phyloP scores from a whole-genome alignment of 306 rosid genomes.

The Elaeagnus macrophylla region DNA sequence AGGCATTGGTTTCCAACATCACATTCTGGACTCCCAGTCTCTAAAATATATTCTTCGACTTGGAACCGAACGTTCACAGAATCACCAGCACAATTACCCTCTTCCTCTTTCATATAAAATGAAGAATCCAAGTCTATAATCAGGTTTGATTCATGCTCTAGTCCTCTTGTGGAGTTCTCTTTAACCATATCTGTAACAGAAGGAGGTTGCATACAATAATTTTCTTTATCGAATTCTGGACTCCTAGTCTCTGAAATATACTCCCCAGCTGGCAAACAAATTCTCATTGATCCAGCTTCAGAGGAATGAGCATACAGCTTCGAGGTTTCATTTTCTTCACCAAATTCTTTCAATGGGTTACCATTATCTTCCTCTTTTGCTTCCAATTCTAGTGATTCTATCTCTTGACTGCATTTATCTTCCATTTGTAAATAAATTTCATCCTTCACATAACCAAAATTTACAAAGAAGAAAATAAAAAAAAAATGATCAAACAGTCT shows the following conservation, averaged over 20 bases:
- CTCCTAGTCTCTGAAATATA: constrained; percentile 9
- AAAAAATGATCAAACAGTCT: neutral
- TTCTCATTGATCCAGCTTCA: constrained; percentile 22
- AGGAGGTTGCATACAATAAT: constrained; percentile 18
- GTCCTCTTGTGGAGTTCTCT: neutral
- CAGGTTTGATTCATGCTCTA: constrained; percentile 2
- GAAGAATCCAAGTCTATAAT: neutral
- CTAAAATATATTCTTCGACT: too few relatives aligned
- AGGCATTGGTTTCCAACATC: too few relatives aligned
- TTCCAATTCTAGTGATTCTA: constrained; percentile 1
- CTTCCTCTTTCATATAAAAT: constrained; percentile 5
- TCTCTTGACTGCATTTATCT: constrained; percentile 8
- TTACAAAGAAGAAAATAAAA: constrained; percentile 5
- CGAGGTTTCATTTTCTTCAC: constrained; percentile 5
- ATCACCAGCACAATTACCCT: too few relatives aligned
- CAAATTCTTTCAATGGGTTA: too few relatives aligned
- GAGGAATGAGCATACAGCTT: constrained; percentile 5
- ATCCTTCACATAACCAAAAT: constrained; percentile 14
- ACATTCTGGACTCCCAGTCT: too few relatives aligned
- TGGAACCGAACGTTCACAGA: too few relatives aligned
- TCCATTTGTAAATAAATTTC: constrained; percentile 7
- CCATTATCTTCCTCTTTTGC: too few relatives aligned
- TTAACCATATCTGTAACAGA: constrained; percentile 13
- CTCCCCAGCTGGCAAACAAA: constrained; percentile 15
- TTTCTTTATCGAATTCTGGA: constrained; percentile 3